Evolutionary conservation across 1,139 yeast genomes (phyloP).

Genomic region (Candida glucosophila): DNA sequence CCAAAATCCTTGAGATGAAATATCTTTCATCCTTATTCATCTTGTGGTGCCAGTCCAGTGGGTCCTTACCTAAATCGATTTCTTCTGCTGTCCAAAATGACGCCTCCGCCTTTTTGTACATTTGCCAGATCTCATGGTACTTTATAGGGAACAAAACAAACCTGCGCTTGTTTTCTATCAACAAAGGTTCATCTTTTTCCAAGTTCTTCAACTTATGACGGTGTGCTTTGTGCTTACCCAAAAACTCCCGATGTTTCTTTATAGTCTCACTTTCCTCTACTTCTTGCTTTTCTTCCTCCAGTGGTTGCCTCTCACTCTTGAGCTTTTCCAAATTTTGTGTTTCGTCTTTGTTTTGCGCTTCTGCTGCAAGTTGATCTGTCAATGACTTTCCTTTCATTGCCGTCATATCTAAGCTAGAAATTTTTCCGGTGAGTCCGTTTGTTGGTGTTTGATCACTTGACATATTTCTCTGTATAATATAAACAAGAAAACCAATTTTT

Average conservation of each 20-base stretch:
- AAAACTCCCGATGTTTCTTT: constrained; percentile 42
- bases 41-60: constrained; percentile 79
- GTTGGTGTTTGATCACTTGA: constrained; percentile 42
- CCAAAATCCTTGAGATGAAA: constrained; percentile 85
- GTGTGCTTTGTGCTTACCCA: constrained; percentile 53
- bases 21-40: constrained; percentile 84
- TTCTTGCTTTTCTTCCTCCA: too few species aligned
- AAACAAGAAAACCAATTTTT: too few species aligned
- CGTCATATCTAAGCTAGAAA: constrained; percentile 33
- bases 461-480: too few species aligned
- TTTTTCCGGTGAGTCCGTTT: constrained; percentile 41
- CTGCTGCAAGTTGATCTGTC: constrained; percentile 39
- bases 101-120: constrained; percentile 98
- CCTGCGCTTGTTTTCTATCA: constrained; percentile 78
- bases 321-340: too few species aligned
- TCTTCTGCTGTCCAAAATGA: constrained; percentile 99
- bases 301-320: too few species aligned
- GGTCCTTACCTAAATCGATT: constrained; percentile 89
- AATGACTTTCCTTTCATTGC: constrained; percentile 25
- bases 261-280: constrained; percentile 13
- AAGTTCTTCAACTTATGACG: constrained; percentile 63
- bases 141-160: constrained; percentile 95
- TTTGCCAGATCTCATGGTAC: constrained; percentile 98
- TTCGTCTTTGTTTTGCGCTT: constrained; percentile 33
- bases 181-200: constrained; percentile 85